Base-by-base conservation (phyloP, 768 basidiomycete genomes). In the Lactifluus pinguis region DNA sequence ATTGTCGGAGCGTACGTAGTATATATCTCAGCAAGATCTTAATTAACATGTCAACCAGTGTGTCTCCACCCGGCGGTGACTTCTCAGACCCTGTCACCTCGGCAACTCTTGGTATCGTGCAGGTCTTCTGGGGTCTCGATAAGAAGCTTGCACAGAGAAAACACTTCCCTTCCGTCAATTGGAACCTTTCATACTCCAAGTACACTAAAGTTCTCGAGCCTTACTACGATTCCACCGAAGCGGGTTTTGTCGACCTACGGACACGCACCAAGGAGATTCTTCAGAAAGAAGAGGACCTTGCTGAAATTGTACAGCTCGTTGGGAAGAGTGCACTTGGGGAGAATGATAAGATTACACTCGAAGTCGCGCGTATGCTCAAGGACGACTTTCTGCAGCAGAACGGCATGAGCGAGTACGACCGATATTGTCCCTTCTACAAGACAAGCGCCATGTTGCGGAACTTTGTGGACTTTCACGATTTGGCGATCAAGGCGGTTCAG, bases 91-190 rank as follows among this genome's bases (percentile, higher is more conserved):
- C 97, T 39, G 97, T 99, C 61, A 98, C 95, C 8, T 86, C 94
- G 49, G 92, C 97, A 39, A 99, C 97, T 3, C 88, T 99, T 58
- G 85, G 94, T 78, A 99, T 99, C 70, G 97, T 99, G 10, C 97
- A 98, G 70, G 97, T 98, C 66, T 99, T 99, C 83, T 99, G 97
- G 97, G 97, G 97, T 73, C 83, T 99, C 30, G 97, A 98, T 77
- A 99, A 99, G 85, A 94, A 95, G 72, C 85, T 98, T 61, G 97
- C 97, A 3, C 97, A 98, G 72, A 83, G 95, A 64, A 98, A 99
- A 74, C 95, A 99, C 72, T 99, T 99, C 82, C 97, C 97, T 1
- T 97, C 95, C n/a, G 95, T 99, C 73, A 98, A 99, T 76, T 99
- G 97, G 97, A 97, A 87, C 66, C 77, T 97, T n/a, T 99, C 97